phyloP scores from a whole-genome alignment of 2,329 filamentous ascomycete species.

The Mycocentrospora acerina region DNA sequence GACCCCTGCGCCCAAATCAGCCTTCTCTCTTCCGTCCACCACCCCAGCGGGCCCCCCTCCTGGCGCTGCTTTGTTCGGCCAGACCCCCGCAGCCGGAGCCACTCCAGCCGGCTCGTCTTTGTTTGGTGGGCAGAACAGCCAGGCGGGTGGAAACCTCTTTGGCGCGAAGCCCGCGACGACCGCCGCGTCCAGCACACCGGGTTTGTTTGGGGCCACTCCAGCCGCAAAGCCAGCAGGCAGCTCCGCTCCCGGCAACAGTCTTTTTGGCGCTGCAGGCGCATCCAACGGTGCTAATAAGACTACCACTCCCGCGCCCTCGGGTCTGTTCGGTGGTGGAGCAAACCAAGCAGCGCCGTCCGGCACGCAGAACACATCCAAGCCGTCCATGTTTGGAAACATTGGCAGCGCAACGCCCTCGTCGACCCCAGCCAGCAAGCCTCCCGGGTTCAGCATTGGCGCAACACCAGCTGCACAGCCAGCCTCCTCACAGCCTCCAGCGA shows the following conservation, averaged over 20 bases:
- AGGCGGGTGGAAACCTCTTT: slow-evolving; percentile 18
- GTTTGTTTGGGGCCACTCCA: slow-evolving; percentile 30
- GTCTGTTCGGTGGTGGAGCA: slow-evolving; percentile 24
- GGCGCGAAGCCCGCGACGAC: slow-evolving; percentile 28
- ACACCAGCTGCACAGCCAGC: slow-evolving; percentile 27
- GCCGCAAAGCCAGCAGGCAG: slow-evolving; percentile 26
- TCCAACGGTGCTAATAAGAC: slow-evolving; percentile 36
- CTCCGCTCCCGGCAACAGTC: slow-evolving; percentile 17
- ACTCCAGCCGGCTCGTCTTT: slow-evolving; percentile 33
- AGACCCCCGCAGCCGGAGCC: slow-evolving; percentile 19
- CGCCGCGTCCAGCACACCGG: slow-evolving; percentile 27
- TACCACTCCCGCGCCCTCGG: slow-evolving; percentile 20
- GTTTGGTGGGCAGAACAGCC: slow-evolving; percentile 26
- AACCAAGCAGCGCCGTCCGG: slow-evolving; percentile 28
- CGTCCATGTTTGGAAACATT: slow-evolving; percentile 28
- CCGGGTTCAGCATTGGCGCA: slow-evolving; percentile 28
- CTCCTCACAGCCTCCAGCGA: slow-evolving; percentile 24
- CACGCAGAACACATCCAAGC: slow-evolving; percentile 38
- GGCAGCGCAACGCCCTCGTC: slow-evolving; percentile 32
- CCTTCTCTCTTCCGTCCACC: slow-evolving; percentile 40
- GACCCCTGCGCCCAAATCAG: slow-evolving; percentile 40
- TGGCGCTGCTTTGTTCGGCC: slow-evolving; percentile 31
- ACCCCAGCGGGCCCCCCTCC: slow-evolving; percentile 43
- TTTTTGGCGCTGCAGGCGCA: slow-evolving; percentile 29
- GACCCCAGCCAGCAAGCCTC: slow-evolving; percentile 32